Base-by-base conservation (phyloP, 805 yeast genomes). In the Dipodascus geniculatus region DNA sequence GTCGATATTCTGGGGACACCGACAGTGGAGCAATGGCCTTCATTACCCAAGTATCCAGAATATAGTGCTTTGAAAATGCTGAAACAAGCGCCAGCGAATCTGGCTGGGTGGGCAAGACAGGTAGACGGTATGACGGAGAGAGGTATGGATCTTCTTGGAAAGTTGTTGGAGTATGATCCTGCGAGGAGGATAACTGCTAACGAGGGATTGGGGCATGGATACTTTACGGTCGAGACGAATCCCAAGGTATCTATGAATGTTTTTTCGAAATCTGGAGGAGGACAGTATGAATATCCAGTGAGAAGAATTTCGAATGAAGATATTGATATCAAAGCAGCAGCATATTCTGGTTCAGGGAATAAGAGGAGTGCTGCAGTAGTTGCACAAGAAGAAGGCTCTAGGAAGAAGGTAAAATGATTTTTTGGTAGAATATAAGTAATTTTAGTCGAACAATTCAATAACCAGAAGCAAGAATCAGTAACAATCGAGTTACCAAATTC, bases 1-100 rank as follows among this genome's bases (percentile, higher is more conserved):
- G 73, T 93, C 23, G 98, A 93, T 67, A 83, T 93, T n/a, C 69
- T 93, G 57, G 99, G 99, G 0, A 81, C 95, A 0, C 99, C 99
- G 0, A 79, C 78, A 2, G 63, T 62, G 22, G 78, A 81, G n/a
- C 75, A 72, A 50, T 93, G 99, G 98, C 85, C 93, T 0, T 74
- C 83, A 22, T 68, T 93, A 42, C 73, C 75, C 47, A 81, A 81
- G 57, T 90, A 88, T 63, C 98, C 99, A 0, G 99, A 93, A 63
- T 93, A 76, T 65, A 76, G 72, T 19, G 75, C 82, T 31, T 74
- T 88, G 54, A 77, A 81, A 52, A 42, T 58, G 2, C 74, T 82
- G 62, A 79, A 78, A 48, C 72, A 73, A 19, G 85, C 81, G 61
- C 86, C 88, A 1, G 74, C 83, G 48, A 85, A 84, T 61, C 70